Percentiles rank a stretch among this genome's conserved stretches.
These are phyloP conservation scores for Colletotrichum higginsianum DNA, from an alignment of 2,329 filamentous ascomycete genomes.

Conservation along the genomic window DNA sequence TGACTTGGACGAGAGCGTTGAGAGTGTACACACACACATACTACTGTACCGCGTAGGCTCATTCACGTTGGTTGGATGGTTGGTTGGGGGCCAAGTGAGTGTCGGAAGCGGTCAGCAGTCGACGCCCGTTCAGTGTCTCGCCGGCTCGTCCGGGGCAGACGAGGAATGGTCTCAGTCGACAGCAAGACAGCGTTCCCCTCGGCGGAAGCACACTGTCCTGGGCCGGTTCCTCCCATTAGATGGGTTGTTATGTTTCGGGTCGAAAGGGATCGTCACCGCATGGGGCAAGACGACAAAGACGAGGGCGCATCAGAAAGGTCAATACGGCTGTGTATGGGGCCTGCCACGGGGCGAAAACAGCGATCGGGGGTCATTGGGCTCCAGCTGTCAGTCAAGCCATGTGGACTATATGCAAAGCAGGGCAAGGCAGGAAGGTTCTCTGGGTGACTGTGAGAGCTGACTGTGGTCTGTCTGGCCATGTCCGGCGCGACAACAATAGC, in stretches of 20 bases:
- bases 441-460: background rate
- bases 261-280: conserved; percentile 20
- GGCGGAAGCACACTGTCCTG: conserved; percentile 24
- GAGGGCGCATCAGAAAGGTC: background rate
- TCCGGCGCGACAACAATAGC: background rate
- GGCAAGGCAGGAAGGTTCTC: background rate
- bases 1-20: background rate
- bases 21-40: background rate
- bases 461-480: background rate
- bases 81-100: conserved; percentile 13
- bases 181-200: conserved; percentile 1
- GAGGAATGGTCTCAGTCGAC: background rate
- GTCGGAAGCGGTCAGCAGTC: conserved; percentile 32
- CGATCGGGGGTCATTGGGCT: conserved; percentile 22
- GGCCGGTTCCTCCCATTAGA: conserved; percentile 12
- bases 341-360: conserved; percentile 38
- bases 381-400: conserved; percentile 1
- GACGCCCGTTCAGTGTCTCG: conserved; percentile 28
- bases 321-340: conserved; percentile 19
- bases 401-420: conserved; percentile 6
- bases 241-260: conserved; percentile 41
- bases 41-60: background rate
- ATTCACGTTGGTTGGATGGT: background rate
- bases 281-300: conserved; percentile 21
- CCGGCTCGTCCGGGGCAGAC: conserved; percentile 27